Evolutionary conservation across 2,329 filamentous ascomycete genomes (phyloP).

Genomic region (Pyrenophora seminiperda): DNA sequence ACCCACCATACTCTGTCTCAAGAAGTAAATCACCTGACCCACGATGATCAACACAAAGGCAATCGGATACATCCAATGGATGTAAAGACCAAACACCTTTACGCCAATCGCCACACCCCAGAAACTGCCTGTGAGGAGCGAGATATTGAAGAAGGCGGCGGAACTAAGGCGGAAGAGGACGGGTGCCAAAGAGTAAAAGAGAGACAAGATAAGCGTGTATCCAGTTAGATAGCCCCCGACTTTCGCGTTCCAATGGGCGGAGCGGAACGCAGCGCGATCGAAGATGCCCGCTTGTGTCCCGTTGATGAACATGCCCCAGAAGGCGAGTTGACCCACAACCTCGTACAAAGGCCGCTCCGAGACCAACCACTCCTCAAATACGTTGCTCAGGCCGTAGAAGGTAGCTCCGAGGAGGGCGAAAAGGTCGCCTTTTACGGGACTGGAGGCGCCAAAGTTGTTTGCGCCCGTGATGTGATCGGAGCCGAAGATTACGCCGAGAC

Average conservation of each 20-base stretch:
- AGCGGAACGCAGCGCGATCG: constrained; percentile 72
- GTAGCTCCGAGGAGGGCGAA: constrained; percentile 89
- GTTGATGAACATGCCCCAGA: constrained; percentile 90
- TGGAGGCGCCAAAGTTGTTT: constrained; percentile 69
- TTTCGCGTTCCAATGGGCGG: constrained; percentile 51
- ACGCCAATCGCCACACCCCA: constrained; percentile 96
- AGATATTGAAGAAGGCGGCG: constrained; percentile 97
- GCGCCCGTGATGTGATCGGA: constrained; percentile 82
- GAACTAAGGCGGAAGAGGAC: constrained; percentile 86
- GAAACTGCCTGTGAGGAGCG: constrained; percentile 90
- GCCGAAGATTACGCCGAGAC: constrained; percentile 83
- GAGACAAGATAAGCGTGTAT: constrained; percentile 78
- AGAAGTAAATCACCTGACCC: constrained; percentile 85
- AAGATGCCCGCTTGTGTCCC: constrained; percentile 90
- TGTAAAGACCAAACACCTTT: constrained; percentile 75
- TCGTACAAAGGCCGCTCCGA: constrained; percentile 86
- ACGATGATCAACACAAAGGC: constrained; percentile 92
- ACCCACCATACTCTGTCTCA: constrained; percentile 79
- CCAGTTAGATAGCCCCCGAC: constrained; percentile 84
- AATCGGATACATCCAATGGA: constrained; percentile 93
- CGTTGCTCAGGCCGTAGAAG: constrained; percentile 89
- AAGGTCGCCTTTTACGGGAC: constrained; percentile 87
- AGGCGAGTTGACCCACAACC: constrained; percentile 86
- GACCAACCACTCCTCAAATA: constrained; percentile 93
- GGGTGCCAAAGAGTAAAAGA: constrained; percentile 89